Evolutionary conservation across 1,139 yeast genomes (phyloP).

Genomic region (Yamadazyma dendronema): DNA sequence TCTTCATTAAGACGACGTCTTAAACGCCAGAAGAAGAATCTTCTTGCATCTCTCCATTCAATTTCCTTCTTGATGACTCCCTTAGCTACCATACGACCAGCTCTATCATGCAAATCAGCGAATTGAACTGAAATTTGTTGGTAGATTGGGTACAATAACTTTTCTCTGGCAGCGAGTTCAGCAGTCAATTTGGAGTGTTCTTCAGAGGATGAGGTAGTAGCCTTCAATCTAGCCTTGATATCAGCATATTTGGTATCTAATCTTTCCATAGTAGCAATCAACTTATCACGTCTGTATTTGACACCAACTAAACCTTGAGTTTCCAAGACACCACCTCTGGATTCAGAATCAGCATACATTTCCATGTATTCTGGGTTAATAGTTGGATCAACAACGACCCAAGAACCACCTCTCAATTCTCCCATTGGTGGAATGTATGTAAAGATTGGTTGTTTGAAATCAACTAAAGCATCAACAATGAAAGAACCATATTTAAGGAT

Average conservation of each 20-base stretch:
- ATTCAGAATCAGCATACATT: constrained; percentile 95
- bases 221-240: constrained; percentile 58
- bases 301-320: constrained; percentile 99
- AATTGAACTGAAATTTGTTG: constrained; percentile 92
- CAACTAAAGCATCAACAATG: constrained; percentile 95
- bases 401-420: constrained; percentile 98
- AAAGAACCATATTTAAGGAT: constrained; percentile 94
- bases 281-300: constrained; percentile 91
- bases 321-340: constrained; percentile 98
- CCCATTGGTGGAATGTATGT: constrained; percentile 97
- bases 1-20: constrained; percentile 96
- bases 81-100: constrained; percentile 96
- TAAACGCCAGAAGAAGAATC: constrained; percentile 98
- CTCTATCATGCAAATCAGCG: constrained; percentile 96
- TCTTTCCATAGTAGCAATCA: constrained; percentile 85
- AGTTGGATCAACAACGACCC: constrained; percentile 99
- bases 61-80: constrained; percentile 84
- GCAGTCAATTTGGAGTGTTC: constrained; percentile 65
- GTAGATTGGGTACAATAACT: constrained; percentile 78
- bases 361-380: constrained; percentile 97
- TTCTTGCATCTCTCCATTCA: constrained; percentile 84
- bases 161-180: constrained; percentile 76
- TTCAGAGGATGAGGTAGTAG: constrained; percentile 54
- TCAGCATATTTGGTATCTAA: constrained; percentile 74
- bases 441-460: constrained; percentile 93